Evolutionary conservation across 2,329 filamentous ascomycete species (phyloP).

Genomic region (Pseudogymnoascus sp.): DNA sequence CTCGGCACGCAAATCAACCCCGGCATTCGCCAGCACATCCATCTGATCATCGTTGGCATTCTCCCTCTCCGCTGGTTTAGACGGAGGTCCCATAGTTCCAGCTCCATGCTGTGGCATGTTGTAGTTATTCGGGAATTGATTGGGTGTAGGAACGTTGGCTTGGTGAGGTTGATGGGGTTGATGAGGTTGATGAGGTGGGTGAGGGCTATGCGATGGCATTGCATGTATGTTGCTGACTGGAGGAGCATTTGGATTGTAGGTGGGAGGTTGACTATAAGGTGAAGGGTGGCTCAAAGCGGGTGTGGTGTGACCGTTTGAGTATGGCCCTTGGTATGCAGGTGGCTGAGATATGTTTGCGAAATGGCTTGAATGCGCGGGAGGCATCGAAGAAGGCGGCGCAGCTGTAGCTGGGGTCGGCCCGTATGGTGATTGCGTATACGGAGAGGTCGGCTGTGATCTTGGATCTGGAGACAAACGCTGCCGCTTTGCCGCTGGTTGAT

Average conservation of each 20-base stretch:
- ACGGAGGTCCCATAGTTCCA: constrained; percentile 50
- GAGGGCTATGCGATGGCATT: constrained; percentile 16
- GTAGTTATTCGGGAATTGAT: constrained; percentile 21
- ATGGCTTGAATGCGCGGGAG: constrained; percentile 22
- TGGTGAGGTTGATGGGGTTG: constrained; percentile 20
- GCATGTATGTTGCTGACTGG: not conserved
- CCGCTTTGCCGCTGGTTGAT: constrained; percentile 64
- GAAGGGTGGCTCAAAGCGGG: constrained; percentile 19
- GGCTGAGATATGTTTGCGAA: constrained; percentile 27
- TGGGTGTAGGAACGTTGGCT: constrained; percentile 9
- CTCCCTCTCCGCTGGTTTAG: constrained; percentile 53
- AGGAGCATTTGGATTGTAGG: constrained; percentile 7
- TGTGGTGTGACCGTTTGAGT: constrained; percentile 27
- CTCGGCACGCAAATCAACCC: constrained; percentile 80
- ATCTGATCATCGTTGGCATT: constrained; percentile 67
- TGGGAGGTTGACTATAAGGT: constrained; percentile 18
- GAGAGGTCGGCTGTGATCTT: constrained; percentile 58
- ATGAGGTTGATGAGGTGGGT: constrained; percentile 28
- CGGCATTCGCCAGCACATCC: constrained; percentile 76
- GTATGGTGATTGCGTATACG: constrained; percentile 48
- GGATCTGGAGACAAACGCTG: constrained; percentile 63
- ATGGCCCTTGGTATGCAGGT: constrained; percentile 28
- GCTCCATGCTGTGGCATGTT: constrained; percentile 31
- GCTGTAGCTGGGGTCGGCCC: constrained; percentile 38
- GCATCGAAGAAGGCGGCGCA: constrained; percentile 18